Conservation (phyloP, 2,329 filamentous ascomycete species). For the Aureobasidium pullulans region DNA sequence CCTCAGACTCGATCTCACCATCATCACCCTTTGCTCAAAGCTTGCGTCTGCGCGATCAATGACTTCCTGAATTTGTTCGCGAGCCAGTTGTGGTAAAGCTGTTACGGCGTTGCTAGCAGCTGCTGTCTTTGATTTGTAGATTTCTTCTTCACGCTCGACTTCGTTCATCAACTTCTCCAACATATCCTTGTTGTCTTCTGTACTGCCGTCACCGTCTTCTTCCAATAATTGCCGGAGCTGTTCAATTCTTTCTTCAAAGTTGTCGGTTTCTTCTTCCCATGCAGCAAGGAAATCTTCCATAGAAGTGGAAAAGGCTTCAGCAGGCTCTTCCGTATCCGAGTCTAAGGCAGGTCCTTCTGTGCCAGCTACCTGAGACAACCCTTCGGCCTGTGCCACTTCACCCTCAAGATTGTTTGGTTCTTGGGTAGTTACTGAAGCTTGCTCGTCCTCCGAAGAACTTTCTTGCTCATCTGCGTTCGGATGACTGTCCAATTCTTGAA, state of each 20-base stretch:
- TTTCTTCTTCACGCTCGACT: neutral
- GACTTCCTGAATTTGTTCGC: neutral
- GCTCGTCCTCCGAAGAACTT: neutral
- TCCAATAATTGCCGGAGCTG: neutral
- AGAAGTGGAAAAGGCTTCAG: constrained; percentile 1
- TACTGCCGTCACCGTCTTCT: neutral
- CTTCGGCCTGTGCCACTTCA: neutral
- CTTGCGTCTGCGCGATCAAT: neutral
- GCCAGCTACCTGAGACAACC: neutral
- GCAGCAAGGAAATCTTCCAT: constrained; percentile 1
- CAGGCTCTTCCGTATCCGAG: neutral
- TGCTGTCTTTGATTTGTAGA: constrained; percentile 1
- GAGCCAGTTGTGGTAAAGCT: neutral
- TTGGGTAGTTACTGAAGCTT: neutral
- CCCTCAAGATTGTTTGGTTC: too few relatives aligned
- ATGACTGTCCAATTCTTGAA: neutral
- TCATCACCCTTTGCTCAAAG: neutral
- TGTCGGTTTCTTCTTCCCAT: constrained; percentile 4
- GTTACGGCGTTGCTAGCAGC: neutral
- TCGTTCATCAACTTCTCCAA: constrained; percentile 4
- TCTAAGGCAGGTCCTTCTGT: neutral
- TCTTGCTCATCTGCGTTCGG: neutral
- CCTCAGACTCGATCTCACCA: neutral
- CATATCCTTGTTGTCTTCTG: neutral
- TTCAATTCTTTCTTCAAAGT: neutral